Evolutionary conservation across 495 filamentous ascomycete genomes (phyloP), one percentile per base, ranked within the genome.

Genomic region (Acidomyces sp.): DNA sequence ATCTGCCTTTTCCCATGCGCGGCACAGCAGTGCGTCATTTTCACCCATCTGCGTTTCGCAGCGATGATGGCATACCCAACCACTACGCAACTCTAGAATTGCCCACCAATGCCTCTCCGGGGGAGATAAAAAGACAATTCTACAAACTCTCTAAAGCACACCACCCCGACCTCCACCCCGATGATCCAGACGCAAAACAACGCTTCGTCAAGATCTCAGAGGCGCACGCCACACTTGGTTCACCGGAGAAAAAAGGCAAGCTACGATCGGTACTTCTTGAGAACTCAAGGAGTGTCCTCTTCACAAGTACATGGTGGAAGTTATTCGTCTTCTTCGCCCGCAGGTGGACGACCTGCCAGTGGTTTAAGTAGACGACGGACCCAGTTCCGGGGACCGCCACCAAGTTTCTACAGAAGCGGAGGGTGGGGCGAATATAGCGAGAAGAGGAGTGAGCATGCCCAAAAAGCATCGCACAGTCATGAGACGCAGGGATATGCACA

Each of bases 111-210:
- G 86, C 88, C 34, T 71, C 82, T 20, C 56, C 68, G 1, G 63
- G 62, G 2, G 84, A 92, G 30, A 87, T 97, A 35, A 97, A 95
- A 58, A 82, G 80, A 51, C 77, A 86, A 68, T 97, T 92, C 73
- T 95, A 93, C 71, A 53, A 66, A 49, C 81, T 97, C 57, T 93
- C 85, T 61, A 90, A 94, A 63, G 60, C 65, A 36, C 81, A 94
- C 74, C 90, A 97, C 66, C 90, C 90, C 11, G 90, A 97, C 72
- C 78, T 71, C 61, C 90, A 96, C 69, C 82, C 70, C 42, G 34
- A 63, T 44, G 78, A 93, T 63, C 78, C 82, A 1, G 57, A 66
- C 45, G 82, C 90, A 42, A 64, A 77, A 16, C 54, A 67, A 24
- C 82, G 80, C 57, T 97, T 97, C 72, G 74, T 87, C 62, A 65